Base-by-base conservation (phyloP, 176 grass and related monocot species). In the barley (Hordeum vulgare) region DNA sequence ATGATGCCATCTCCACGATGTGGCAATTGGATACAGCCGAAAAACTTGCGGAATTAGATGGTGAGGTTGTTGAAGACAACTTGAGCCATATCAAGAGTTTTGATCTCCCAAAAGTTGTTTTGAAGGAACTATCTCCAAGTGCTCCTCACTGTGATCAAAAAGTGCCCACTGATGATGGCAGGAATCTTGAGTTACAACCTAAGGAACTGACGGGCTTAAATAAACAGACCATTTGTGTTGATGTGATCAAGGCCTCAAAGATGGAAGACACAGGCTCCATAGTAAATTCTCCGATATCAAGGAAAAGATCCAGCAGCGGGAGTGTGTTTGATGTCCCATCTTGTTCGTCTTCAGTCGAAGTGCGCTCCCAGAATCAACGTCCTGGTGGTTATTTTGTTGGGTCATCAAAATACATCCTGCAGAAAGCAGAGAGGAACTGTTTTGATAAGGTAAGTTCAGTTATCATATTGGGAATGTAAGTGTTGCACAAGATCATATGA, bases 21-120 rank as follows among this genome's bases (percentile, higher is more conserved):
- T 94, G 92, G 95, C 80, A 97, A 80, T 76, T 94, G 73, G 92
- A 97, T 80, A 90, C 88, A 79, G 86, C 90, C 63, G 78, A 75
- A 68, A 97, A 88, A 90, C 75, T 91, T 51, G 82, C 81, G 82
- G 79, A 72, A 24, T 75, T 73, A 36, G 74, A 80, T 81, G 86
- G 81, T 8, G 95, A 97, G 86, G 90, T 94, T 64, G 92, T 97
- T 28, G 92, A 87, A 74, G 95, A 97, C 40, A 97, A 97, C 87
- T 85, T 92, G 65, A 91, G 40, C 66, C 78, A 75, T 90, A 62
- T 88, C 17, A 97, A 86, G 34, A 88, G n/a, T 29, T 91, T 94
- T 29, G 90, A 94, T 71, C 89, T 97, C 77, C 95, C 95, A 77
- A 85, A 45, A 77, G 95, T 93, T 75, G 64, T 91, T 73, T 83